These are phyloP conservation scores for Aspergillus heteromorphus DNA, from an alignment of 495 filamentous ascomycete species.

Conservation along the genomic window DNA sequence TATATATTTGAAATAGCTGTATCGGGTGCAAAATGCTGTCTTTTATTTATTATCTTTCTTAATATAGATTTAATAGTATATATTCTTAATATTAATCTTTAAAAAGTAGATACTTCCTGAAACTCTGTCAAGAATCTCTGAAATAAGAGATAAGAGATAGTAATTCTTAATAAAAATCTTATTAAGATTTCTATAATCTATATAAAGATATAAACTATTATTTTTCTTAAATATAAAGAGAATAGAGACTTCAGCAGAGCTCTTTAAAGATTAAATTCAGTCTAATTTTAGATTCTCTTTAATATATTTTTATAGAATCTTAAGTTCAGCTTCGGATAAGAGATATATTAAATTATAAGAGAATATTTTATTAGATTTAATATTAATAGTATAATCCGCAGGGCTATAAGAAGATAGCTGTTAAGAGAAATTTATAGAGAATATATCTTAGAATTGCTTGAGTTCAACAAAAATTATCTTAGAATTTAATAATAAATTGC, in stretches of 20 bases:
- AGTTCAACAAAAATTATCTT: neutral
- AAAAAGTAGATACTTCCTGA: neutral
- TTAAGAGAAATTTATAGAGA: neutral
- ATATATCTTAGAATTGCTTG: neutral
- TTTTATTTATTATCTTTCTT: neutral
- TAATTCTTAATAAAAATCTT: slow-evolving; percentile 4
- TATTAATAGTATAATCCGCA: neutral
- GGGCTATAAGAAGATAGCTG: neutral
- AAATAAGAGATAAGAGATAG: neutral
- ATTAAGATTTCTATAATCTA: slow-evolving; percentile 10
- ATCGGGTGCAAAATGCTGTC: neutral
- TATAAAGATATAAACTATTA: slow-evolving; percentile 5
- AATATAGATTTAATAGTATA: neutral
- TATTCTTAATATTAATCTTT: neutral
- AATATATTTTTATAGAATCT: no score
- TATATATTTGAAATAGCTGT: neutral
- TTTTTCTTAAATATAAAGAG: slow-evolving; percentile 7
- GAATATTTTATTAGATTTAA: neutral
- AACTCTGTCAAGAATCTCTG: neutral
- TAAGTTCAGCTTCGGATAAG: no score
- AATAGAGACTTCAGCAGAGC: neutral
- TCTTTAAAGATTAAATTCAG: no score
- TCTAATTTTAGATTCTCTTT: no score
- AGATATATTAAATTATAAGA: no score
- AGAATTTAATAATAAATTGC: neutral